Percentiles rank a stretch among this genome's conserved stretches.
These are phyloP conservation scores for Aspergillus puulaauensis DNA, from an alignment of 2,329 filamentous ascomycete species.

Conservation along the genomic window DNA sequence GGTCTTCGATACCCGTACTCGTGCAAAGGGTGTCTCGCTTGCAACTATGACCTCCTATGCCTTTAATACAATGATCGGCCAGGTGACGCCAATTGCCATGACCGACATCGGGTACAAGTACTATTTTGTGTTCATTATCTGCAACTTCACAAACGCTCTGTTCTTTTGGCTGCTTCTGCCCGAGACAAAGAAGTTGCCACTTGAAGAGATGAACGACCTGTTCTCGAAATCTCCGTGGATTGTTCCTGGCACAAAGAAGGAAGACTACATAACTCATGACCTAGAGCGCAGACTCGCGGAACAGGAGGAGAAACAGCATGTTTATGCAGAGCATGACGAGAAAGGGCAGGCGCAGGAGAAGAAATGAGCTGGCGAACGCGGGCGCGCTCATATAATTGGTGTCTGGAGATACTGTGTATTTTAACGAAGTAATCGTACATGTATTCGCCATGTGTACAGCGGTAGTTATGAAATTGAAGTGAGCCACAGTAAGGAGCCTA, in stretches of 20 bases:
- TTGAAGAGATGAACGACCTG: constrained; percentile 68
- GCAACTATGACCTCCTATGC: constrained; percentile 72
- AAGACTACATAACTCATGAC: constrained; percentile 55
- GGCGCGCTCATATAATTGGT: background rate
- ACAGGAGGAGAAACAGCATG: constrained; percentile 52
- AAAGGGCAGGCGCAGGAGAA: no score
- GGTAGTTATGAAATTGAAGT: background rate
- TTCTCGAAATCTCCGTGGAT: constrained; percentile 66
- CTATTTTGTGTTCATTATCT: constrained; percentile 64
- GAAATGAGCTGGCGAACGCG: background rate
- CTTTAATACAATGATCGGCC: constrained; percentile 75
- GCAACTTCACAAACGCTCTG: constrained; percentile 67
- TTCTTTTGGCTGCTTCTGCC: constrained; percentile 69
- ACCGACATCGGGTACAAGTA: constrained; percentile 54
- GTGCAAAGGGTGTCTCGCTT: constrained; percentile 72
- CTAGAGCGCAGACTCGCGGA: constrained; percentile 60
- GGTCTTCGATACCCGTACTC: constrained; percentile 75
- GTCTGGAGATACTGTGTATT: constrained; percentile 8
- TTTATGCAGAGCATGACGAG: constrained; percentile 20
- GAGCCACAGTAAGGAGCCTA: background rate
- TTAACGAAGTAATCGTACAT: constrained; percentile 3
- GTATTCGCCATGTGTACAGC: background rate
- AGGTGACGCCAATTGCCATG: constrained; percentile 65
- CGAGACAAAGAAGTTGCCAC: constrained; percentile 62
- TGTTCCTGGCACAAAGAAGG: constrained; percentile 57